Percentiles rank a stretch among this genome's conserved stretches.
Evolutionary conservation across 1,284 basidiomycete species (phyloP).

Genomic region (Leccinum angustisporum): DNA sequence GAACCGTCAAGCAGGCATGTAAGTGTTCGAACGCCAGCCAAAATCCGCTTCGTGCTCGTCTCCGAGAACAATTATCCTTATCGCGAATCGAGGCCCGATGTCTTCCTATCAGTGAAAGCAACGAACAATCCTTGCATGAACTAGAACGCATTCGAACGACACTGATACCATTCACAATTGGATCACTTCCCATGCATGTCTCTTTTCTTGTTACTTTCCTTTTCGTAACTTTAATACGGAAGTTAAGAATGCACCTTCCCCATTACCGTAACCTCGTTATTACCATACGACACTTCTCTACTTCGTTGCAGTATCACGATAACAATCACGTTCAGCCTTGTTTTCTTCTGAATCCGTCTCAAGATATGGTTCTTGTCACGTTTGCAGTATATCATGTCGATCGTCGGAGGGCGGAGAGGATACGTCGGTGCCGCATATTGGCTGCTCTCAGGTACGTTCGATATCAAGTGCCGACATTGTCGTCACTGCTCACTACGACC

Average conservation of each 20-base stretch:
- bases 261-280: slow-evolving; percentile 10
- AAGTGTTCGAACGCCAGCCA: background rate
- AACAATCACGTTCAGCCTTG: background rate
- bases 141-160: slow-evolving; percentile 29
- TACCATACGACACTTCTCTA: slow-evolving; percentile 19
- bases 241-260: background rate
- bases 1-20: slow-evolving; percentile 64
- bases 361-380: slow-evolving; percentile 12
- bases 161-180: slow-evolving; percentile 27
- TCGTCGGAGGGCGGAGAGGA: slow-evolving; percentile 6
- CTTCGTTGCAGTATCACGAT: slow-evolving; percentile 9
- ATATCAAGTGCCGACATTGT: background rate
- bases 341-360: background rate
- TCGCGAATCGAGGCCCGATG: slow-evolving; percentile 2
- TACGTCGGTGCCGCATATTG: slow-evolving; percentile 81
- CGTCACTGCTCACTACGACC: slow-evolving; percentile 16
- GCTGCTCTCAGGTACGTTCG: slow-evolving; percentile 76
- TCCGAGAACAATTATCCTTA: slow-evolving; percentile 2
- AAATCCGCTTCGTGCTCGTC: background rate
- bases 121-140: slow-evolving; percentile 26
- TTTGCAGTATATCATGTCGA: slow-evolving; percentile 25
- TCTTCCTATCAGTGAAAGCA: slow-evolving; percentile 12
- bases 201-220: slow-evolving; percentile 2
- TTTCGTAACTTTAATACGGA: slow-evolving; percentile 8
- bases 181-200: slow-evolving; percentile 28